Evolutionary conservation across 768 basidiomycete species (phyloP).

Genomic region (Neoboletus magnificus): DNA sequence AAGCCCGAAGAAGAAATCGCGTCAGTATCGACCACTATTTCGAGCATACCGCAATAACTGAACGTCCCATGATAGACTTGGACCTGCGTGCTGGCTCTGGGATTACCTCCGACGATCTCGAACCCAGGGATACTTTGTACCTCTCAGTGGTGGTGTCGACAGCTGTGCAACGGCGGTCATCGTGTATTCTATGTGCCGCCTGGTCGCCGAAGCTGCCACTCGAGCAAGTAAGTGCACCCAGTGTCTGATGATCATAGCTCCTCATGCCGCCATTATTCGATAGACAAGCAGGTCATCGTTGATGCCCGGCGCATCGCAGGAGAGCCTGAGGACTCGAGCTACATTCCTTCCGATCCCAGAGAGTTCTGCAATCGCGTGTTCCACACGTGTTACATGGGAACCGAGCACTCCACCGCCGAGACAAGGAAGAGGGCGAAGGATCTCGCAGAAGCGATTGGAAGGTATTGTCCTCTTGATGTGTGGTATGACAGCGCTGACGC

Average conservation of each 20-base stretch:
- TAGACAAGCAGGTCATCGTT: constrained; percentile 80
- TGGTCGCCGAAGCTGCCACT: constrained; percentile 77
- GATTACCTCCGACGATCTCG: constrained; percentile 94
- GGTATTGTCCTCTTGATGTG: constrained; percentile 42
- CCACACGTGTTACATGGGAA: constrained; percentile 99
- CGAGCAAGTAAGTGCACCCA: constrained; percentile 54
- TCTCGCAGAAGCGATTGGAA: constrained; percentile 84
- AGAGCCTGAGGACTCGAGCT: constrained; percentile 75
- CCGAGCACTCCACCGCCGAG: constrained; percentile 88
- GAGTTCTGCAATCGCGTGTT: constrained; percentile 88
- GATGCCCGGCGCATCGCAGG: constrained; percentile 90
- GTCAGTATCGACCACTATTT: constrained; percentile 43
- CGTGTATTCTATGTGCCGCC: constrained; percentile 93
- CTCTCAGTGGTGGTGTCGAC: constrained; percentile 94
- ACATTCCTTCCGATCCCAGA: constrained; percentile 80
- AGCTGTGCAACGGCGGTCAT: constrained; percentile 97
- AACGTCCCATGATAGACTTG: constrained; percentile 54
- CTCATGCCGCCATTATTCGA: neutral
- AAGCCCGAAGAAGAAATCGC: constrained; percentile 95
- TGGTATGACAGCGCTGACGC: neutral
- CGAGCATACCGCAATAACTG: neutral
- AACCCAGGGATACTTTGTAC: constrained; percentile 93
- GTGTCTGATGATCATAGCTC: neutral
- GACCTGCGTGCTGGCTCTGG: constrained; percentile 99
- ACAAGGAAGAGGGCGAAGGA: constrained; percentile 85